phyloP scores from a whole-genome alignment of 1,284 basidiomycete genomes.

The Ceratobasidium sp. region DNA sequence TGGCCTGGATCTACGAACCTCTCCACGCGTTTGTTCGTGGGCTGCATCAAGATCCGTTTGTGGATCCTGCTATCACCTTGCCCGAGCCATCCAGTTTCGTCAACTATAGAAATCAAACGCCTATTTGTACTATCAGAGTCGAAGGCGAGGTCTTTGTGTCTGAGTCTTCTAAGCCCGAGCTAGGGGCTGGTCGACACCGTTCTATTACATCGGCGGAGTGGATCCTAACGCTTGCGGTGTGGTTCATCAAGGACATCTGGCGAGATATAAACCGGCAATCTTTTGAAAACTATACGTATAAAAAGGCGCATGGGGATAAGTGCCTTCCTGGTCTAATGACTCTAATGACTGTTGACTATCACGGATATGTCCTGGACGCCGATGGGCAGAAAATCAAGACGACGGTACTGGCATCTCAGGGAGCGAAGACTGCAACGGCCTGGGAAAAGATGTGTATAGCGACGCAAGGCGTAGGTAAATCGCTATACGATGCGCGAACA shows the following conservation, averaged over 20 bases:
- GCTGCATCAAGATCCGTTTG: no score
- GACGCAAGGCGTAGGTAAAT: slow-evolving; percentile 1
- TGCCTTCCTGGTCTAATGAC: background rate
- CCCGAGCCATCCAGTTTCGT: no score
- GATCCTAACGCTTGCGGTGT: no score
- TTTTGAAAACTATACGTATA: background rate
- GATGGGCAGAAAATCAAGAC: background rate
- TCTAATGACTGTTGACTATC: background rate
- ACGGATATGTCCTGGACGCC: background rate
- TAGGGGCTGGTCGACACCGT: no score
- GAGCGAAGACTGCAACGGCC: background rate
- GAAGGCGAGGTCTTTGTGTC: no score
- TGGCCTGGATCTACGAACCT: no score
- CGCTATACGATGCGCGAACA: background rate
- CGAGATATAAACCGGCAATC: background rate
- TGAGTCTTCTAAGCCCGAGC: no score
- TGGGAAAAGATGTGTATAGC: slow-evolving; percentile 18
- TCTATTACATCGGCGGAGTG: no score
- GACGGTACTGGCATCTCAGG: background rate
- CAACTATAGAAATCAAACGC: no score
- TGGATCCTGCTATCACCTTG: no score
- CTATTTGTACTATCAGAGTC: no score
- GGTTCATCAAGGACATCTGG: slow-evolving; percentile 26
- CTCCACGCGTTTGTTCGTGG: no score
- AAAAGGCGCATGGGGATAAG: background rate